Percentiles rank a stretch among this genome's conserved stretches.
phyloP scores from a whole-genome alignment of 768 basidiomycete genomes.

The Lenzites betulinus region DNA sequence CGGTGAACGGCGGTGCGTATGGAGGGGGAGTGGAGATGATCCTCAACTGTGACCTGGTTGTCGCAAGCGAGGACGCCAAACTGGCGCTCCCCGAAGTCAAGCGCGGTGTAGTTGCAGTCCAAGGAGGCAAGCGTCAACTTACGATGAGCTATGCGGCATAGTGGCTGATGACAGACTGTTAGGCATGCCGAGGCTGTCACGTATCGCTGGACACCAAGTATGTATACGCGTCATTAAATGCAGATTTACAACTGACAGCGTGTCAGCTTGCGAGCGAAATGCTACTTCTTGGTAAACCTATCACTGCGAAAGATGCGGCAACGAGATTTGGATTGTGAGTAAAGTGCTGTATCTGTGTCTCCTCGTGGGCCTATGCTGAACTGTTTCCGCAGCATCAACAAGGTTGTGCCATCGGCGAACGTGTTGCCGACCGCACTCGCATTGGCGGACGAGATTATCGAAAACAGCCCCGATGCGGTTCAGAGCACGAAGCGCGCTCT shows the following conservation, averaged over 20 bases:
- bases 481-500: conserved; percentile 76
- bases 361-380: conserved; percentile 5
- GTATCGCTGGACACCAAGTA: conserved; percentile 77
- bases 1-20: conserved; percentile 67
- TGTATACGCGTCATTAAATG: conserved; percentile 19
- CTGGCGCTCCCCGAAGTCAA: conserved; percentile 81
- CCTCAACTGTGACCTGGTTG: conserved; percentile 76
- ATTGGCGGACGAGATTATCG: conserved; percentile 57
- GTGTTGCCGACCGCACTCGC: conserved; percentile 64
- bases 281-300: conserved; percentile 69
- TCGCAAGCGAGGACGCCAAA: conserved; percentile 64
- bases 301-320: conserved; percentile 68
- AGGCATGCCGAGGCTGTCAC: conserved; percentile 68
- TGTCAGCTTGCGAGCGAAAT: conserved; percentile 71
- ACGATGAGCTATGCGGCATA: background rate
- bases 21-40: conserved; percentile 42
- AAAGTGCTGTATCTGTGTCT: background rate
- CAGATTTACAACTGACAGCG: background rate
- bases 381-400: conserved; percentile 57
- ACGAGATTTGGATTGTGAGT: conserved; percentile 74
- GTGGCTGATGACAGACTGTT: background rate
- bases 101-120: conserved; percentile 70
- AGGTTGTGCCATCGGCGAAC: conserved; percentile 56
- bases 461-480: conserved; percentile 79
- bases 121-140: conserved; percentile 52